Evolutionary conservation across 305 asterid species (phyloP).

Genomic region (Fraxinus sp.): DNA sequence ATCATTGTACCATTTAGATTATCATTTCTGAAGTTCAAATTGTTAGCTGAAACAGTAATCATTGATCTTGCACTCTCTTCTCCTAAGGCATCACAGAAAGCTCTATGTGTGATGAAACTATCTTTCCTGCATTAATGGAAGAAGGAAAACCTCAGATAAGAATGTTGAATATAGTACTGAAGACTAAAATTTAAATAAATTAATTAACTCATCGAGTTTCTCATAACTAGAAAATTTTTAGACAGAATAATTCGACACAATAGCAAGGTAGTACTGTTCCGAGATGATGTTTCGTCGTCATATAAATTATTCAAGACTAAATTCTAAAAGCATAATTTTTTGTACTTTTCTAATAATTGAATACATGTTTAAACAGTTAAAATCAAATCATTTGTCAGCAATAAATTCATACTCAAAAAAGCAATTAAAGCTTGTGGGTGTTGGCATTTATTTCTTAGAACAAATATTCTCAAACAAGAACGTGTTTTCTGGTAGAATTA

Average conservation of each 20-base stretch:
- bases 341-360: neutral
- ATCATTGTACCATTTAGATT: conserved; percentile 19
- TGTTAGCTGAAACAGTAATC: conserved; percentile 13
- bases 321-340: neutral
- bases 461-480: neutral
- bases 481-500: neutral
- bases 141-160: neutral
- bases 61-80: conserved; percentile 43
- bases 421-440: neutral
- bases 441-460: neutral
- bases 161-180: neutral
- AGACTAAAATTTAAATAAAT: neutral
- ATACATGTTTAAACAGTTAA: neutral
- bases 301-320: neutral
- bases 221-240: neutral
- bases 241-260: neutral
- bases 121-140: conserved; percentile 38
- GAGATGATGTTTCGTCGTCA: neutral
- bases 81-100: conserved; percentile 57
- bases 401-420: neutral
- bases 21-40: conserved; percentile 34
- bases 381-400: neutral
- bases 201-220: neutral
- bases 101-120: conserved; percentile 55
- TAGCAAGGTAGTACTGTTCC: neutral